Conservation (phyloP, 2,329 filamentous ascomycete species). For the Alternaria burnsii region DNA sequence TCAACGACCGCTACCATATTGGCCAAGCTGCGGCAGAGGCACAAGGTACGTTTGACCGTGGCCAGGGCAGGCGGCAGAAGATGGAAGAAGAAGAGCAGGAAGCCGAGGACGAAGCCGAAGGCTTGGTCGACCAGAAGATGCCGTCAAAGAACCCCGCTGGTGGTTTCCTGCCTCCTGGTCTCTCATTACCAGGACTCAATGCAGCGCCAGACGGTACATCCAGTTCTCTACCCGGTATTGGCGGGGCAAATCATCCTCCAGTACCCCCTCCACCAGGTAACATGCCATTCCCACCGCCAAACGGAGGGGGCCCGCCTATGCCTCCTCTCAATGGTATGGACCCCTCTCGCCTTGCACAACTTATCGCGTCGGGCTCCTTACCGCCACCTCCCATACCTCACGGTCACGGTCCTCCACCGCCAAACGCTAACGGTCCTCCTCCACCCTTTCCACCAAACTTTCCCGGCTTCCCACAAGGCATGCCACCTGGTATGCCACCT, state of each 20-base stretch:
- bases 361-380: constrained; percentile 47
- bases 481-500: constrained; percentile 33
- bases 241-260: constrained; percentile 47
- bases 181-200: constrained; percentile 46
- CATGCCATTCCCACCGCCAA: constrained; percentile 32
- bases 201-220: constrained; percentile 54
- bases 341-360: constrained; percentile 44
- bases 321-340: constrained; percentile 40
- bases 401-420: constrained; percentile 29
- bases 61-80: constrained; percentile 77
- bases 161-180: constrained; percentile 69
- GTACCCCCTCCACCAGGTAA: constrained; percentile 41
- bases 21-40: constrained; percentile 92
- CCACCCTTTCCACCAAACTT: constrained; percentile 41
- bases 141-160: constrained; percentile 64
- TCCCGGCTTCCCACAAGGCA: constrained; percentile 32
- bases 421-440: constrained; percentile 25
- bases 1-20: constrained; percentile 94
- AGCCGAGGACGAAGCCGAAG: constrained; percentile 90
- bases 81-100: constrained; percentile 95
- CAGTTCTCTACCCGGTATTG: constrained; percentile 58
- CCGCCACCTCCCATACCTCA: constrained; percentile 48
- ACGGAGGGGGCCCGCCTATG: constrained; percentile 19
- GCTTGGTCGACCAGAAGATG: constrained; percentile 89
- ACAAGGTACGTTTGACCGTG: constrained; percentile 90